phyloP scores from a whole-genome alignment of 2,329 filamentous ascomycete genomes.

The Pseudogymnoascus sp. region DNA sequence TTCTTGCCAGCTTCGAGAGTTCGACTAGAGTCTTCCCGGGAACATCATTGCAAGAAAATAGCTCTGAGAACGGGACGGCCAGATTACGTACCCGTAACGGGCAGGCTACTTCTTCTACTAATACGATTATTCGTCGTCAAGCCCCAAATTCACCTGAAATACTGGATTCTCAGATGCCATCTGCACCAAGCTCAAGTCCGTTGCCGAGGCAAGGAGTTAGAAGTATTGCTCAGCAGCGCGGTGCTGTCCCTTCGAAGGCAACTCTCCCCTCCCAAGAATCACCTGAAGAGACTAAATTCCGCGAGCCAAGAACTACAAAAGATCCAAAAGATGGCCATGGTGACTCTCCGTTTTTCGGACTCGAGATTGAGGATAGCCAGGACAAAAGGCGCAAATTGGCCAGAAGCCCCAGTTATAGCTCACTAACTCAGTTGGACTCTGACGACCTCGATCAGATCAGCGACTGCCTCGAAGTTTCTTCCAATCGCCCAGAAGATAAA shows the following conservation, averaged over 20 bases:
- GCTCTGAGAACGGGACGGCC: neutral
- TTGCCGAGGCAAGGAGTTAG: constrained; percentile 25
- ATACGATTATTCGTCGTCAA: neutral
- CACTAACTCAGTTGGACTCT: neutral
- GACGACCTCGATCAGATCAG: neutral
- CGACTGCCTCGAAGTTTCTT: neutral
- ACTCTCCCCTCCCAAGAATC: neutral
- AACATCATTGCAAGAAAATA: too few species aligned
- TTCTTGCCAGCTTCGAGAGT: neutral
- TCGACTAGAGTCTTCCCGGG: too few species aligned
- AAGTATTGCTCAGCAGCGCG: neutral
- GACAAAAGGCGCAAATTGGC: neutral
- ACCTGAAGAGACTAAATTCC: neutral
- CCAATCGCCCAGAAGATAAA: neutral
- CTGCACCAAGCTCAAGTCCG: neutral
- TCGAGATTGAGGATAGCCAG: neutral
- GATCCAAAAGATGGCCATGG: too few species aligned
- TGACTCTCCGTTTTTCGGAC: neutral
- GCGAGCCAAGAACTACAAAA: neutral
- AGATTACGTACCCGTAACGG: too few species aligned
- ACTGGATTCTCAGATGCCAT: neutral
- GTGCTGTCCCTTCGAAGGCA: neutral
- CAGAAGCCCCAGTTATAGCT: neutral
- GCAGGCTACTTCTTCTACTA: neutral
- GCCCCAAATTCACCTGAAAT: neutral